Percentiles rank a stretch among this genome's conserved stretches.
Conservation (phyloP, 2,329 filamentous ascomycete species). For the Ophiognomonia clavigignenti-juglandacearum region DNA sequence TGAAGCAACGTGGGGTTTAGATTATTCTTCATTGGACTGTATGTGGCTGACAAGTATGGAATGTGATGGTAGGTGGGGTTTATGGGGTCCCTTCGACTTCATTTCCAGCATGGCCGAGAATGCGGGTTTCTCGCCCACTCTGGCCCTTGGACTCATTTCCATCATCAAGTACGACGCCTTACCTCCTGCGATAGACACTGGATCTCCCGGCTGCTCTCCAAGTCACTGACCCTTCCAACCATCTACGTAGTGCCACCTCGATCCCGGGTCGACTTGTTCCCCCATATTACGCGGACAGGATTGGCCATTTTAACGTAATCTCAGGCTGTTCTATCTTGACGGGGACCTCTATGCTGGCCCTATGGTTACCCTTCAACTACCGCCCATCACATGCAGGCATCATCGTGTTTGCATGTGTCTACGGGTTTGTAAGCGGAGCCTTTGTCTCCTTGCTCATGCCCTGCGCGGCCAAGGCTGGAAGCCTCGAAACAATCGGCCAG, state of each 20-base stretch:
- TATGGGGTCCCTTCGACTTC: slow-evolving; percentile 1
- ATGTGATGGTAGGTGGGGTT: too few relatives aligned
- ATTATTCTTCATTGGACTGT: too few relatives aligned
- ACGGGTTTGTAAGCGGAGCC: slow-evolving; percentile 25
- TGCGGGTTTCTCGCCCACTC: slow-evolving; percentile 5
- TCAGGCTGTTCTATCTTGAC: background rate
- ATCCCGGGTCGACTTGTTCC: slow-evolving; percentile 4
- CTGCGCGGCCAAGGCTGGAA: slow-evolving; percentile 24
- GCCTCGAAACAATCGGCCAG: slow-evolving; percentile 27
- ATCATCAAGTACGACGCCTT: slow-evolving; percentile 23
- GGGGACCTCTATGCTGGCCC: slow-evolving; percentile 17
- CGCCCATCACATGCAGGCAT: slow-evolving; percentile 23
- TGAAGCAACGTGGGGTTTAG: too few relatives aligned
- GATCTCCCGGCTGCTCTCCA: background rate
- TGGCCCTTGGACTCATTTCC: slow-evolving; percentile 15
- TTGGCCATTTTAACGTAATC: slow-evolving; percentile 7
- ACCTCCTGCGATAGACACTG: background rate
- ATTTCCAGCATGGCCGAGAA: slow-evolving; percentile 9
- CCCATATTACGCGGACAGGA: slow-evolving; percentile 1
- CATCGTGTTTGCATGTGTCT: slow-evolving; percentile 24
- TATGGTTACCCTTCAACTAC: slow-evolving; percentile 27
- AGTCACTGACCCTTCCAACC: too few relatives aligned
- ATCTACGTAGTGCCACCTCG: background rate
- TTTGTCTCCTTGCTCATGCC: slow-evolving; percentile 26
- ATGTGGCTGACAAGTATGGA: too few relatives aligned